Evolutionary conservation across 2,329 filamentous ascomycete genomes (phyloP).

Genomic region (Penicillium sp.): DNA sequence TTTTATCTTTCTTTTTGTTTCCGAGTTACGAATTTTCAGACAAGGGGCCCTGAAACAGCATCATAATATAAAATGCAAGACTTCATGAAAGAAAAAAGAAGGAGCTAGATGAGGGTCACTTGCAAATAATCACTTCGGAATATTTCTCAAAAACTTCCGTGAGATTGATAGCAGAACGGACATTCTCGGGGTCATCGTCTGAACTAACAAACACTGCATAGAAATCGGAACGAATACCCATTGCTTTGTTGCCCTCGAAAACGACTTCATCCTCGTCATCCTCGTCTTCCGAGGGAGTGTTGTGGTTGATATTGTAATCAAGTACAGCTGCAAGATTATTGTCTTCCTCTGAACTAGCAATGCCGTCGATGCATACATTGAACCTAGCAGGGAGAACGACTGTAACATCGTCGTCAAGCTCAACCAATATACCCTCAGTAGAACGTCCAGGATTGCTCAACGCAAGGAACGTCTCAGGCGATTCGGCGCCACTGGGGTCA

Average conservation of each 20-base stretch:
- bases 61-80: too few species aligned
- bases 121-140: neutral
- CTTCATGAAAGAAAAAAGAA: neutral
- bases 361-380: too few species aligned
- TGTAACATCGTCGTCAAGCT: neutral
- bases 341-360: neutral
- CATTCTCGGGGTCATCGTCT: neutral
- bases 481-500: too few species aligned
- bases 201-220: neutral
- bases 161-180: neutral
- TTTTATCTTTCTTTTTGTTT: too few species aligned
- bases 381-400: neutral
- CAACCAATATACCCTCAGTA: neutral
- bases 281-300: neutral
- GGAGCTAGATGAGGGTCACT: neutral
- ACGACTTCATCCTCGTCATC: neutral
- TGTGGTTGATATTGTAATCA: neutral
- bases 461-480: neutral
- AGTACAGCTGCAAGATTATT: neutral
- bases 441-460: too few species aligned
- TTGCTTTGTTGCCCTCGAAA: neutral
- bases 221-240: neutral
- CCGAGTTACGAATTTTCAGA: too few species aligned
- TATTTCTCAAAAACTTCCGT: neutral
- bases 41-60: too few species aligned